These are phyloP conservation scores for Blastobotrys apis DNA, from an alignment of 1,139 yeast species.

Conservation along the genomic window DNA sequence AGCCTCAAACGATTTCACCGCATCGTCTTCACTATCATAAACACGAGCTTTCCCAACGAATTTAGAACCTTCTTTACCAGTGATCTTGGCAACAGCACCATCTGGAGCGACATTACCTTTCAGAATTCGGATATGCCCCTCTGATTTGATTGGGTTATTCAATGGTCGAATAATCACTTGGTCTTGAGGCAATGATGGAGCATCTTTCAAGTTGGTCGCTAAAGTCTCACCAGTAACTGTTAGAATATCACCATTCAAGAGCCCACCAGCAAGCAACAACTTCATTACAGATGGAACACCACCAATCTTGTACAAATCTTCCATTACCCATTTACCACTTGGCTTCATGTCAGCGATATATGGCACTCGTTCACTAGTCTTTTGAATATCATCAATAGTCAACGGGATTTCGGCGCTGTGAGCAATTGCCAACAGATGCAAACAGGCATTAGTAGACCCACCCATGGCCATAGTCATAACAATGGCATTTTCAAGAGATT, in stretches of 20 bases:
- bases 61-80: slow-evolving; percentile 91
- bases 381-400: slow-evolving; percentile 84
- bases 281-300: slow-evolving; percentile 93
- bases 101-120: slow-evolving; percentile 88
- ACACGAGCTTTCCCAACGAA: slow-evolving; percentile 83
- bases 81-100: slow-evolving; percentile 87
- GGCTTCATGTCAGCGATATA: slow-evolving; percentile 88
- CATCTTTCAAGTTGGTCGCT: slow-evolving; percentile 63
- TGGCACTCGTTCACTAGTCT: slow-evolving; percentile 77
- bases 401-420: slow-evolving; percentile 73
- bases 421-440: slow-evolving; percentile 84
- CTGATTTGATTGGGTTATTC: slow-evolving; percentile 68
- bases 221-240: slow-evolving; percentile 88
- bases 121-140: slow-evolving; percentile 81
- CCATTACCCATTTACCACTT: slow-evolving; percentile 90
- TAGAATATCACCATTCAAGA: slow-evolving; percentile 65
- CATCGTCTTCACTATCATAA: slow-evolving; percentile 69
- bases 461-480: slow-evolving; percentile 86
- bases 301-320: slow-evolving; percentile 72
- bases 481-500: slow-evolving; percentile 83
- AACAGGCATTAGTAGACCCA: slow-evolving; percentile 88
- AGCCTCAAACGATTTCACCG: slow-evolving; percentile 68
- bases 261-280: slow-evolving; percentile 68
- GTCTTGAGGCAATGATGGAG: slow-evolving; percentile 54
- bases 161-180: slow-evolving; percentile 73